Conservation (phyloP, 2,329 filamentous ascomycete genomes). For the Leptographium procerum region DNA sequence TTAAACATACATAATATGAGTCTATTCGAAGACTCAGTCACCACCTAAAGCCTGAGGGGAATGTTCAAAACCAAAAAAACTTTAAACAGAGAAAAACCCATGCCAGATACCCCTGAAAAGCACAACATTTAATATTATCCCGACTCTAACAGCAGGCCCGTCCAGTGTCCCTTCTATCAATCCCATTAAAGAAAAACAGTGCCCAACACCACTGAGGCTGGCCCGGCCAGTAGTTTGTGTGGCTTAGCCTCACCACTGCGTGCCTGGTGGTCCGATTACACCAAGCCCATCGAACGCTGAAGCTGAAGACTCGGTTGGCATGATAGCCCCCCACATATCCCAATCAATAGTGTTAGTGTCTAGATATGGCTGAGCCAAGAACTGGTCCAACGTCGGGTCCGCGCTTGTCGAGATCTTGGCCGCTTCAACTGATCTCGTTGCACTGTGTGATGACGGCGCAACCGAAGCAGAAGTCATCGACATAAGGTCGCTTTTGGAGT, state of each 20-base stretch:
- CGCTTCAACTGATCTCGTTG: neutral
- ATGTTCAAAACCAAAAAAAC: neutral
- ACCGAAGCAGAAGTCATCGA: neutral
- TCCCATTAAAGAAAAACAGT: neutral
- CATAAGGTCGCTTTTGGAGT: slow-evolving; percentile 13
- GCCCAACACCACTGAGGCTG: neutral
- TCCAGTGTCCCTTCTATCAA: neutral
- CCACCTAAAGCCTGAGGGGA: neutral
- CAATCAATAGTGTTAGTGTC: slow-evolving; percentile 33
- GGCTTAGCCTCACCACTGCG: neutral
- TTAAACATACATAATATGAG: neutral
- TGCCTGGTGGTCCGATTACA: neutral
- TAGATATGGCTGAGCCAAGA: slow-evolving; percentile 29
- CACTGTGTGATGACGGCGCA: neutral
- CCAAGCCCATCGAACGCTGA: slow-evolving; percentile 13
- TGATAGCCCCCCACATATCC: slow-evolving; percentile 29
- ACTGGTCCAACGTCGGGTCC: slow-evolving; percentile 27
- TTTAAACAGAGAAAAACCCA: neutral
- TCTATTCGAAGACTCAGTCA: neutral
- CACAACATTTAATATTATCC: too few species aligned
- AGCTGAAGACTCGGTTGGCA: slow-evolving; percentile 3
- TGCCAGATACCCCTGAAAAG: neutral
- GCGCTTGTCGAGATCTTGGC: neutral
- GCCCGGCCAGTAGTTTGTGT: neutral
- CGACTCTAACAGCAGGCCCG: too few species aligned